A percentile compares a stretch with the other conserved stretches of the same genome.
Conservation (phyloP, 805 yeast species). For the Teunomyces cretensis region DNA sequence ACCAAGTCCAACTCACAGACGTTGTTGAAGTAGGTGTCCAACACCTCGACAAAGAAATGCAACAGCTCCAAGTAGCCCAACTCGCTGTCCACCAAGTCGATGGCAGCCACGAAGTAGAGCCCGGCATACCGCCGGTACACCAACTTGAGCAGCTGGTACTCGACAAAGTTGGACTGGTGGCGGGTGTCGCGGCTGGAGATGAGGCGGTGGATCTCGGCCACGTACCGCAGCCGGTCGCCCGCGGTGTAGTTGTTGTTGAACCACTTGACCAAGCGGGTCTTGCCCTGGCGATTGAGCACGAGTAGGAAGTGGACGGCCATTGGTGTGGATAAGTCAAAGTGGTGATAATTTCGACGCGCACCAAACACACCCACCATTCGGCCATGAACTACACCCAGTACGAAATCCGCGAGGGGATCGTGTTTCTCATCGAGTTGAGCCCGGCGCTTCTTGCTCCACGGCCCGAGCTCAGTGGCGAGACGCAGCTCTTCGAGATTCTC, state of each 20-base stretch:
- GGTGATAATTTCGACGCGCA: not conserved
- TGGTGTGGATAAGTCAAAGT: not conserved
- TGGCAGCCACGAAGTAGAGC: constrained; percentile 78
- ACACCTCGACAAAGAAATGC: constrained; percentile 83
- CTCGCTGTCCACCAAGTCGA: constrained; percentile 80
- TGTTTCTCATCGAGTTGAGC: constrained; percentile 62
- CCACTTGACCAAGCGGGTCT: constrained; percentile 83
- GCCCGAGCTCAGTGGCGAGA: constrained; percentile 33
- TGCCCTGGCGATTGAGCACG: constrained; percentile 92
- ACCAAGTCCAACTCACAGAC: constrained; percentile 94
- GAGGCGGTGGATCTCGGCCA: constrained; percentile 70
- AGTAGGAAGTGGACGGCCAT: constrained; percentile 81
- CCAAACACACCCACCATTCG: constrained; percentile 1
- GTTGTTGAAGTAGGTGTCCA: constrained; percentile 82
- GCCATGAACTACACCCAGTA: constrained; percentile 20
- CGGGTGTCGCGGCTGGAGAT: constrained; percentile 82
- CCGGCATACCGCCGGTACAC: constrained; percentile 93
- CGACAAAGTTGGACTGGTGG: constrained; percentile 79
- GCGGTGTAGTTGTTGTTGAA: constrained; percentile 37
- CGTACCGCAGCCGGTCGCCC: constrained; percentile 35
- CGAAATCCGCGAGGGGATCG: constrained; percentile 62
- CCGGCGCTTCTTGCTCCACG: constrained; percentile 41
- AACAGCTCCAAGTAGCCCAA: constrained; percentile 78
- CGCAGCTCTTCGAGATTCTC: constrained; percentile 54
- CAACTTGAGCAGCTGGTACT: constrained; percentile 55